Evolutionary conservation across 192 early-diverging fungal genomes (phyloP).

Genomic region (Gigaspora rosea): DNA sequence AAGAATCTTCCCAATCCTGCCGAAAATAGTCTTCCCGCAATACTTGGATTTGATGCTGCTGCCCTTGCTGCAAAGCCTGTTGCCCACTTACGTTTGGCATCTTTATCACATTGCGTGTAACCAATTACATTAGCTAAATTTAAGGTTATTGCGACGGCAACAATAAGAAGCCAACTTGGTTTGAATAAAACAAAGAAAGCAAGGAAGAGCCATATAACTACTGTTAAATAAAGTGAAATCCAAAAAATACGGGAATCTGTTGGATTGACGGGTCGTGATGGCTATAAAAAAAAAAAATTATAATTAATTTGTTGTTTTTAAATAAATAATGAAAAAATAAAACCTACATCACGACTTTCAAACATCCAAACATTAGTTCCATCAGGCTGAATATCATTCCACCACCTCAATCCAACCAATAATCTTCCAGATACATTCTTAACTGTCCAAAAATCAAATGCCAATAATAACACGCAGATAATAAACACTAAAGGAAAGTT

Average conservation of each 20-base stretch:
- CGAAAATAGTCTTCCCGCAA: conserved; percentile 27
- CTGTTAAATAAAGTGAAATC: conserved; percentile 84
- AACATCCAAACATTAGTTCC: conserved; percentile 96
- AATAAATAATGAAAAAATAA: background rate
- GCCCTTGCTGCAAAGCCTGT: conserved; percentile 54
- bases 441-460: conserved; percentile 99
- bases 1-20: conserved; percentile 26
- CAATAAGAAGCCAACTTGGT: conserved; percentile 83
- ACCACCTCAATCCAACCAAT: conserved; percentile 97
- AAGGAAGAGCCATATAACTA: conserved; percentile 81
- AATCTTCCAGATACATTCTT: conserved; percentile 97
- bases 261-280: conserved; percentile 69
- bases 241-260: conserved; percentile 95
- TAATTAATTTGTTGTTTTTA: background rate
- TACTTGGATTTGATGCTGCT: background rate
- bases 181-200: conserved; percentile 75
- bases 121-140: conserved; percentile 93
- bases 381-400: conserved; percentile 98
- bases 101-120: conserved; percentile 95
- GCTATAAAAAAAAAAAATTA: conserved; percentile 40
- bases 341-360: conserved; percentile 83
- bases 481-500: conserved; percentile 93
- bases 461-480: conserved; percentile 84
- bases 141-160: conserved; percentile 81
- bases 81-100: conserved; percentile 76